phyloP scores from a whole-genome alignment of 1,139 yeast genomes.

The Sugiyamaella pinicola region DNA sequence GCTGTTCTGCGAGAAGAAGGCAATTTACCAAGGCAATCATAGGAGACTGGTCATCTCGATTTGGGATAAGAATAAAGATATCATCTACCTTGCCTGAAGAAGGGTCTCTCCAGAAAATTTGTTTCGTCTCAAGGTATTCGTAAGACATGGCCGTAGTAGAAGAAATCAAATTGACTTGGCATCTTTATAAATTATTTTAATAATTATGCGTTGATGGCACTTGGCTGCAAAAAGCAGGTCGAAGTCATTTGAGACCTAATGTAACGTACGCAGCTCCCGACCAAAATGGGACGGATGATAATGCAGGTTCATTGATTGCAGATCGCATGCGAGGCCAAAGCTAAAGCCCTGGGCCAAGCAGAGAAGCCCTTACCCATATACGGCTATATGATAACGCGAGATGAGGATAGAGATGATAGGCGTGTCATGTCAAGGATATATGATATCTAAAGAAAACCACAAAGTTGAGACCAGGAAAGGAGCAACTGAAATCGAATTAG shows the following conservation, averaged over 20 bases:
- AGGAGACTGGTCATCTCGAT: slow-evolving; percentile 87
- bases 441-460: not conserved
- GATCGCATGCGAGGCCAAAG: too few species aligned
- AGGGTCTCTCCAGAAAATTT: slow-evolving; percentile 22
- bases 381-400: too few species aligned
- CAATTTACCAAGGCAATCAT: slow-evolving; percentile 79
- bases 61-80: slow-evolving; percentile 66
- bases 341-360: too few species aligned
- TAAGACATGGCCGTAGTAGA: slow-evolving; percentile 16
- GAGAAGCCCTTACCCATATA: too few species aligned
- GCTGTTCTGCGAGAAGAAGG: slow-evolving; percentile 46
- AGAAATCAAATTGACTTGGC: not conserved
- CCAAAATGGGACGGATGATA: not conserved
- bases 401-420: not conserved
- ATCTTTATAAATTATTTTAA: too few species aligned
- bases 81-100: not conserved
- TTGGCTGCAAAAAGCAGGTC: too few species aligned
- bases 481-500: too few species aligned
- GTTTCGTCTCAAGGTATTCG: slow-evolving; percentile 33
- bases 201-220: too few species aligned
- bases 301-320: not conserved
- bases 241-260: too few species aligned
- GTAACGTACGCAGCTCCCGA: too few species aligned
- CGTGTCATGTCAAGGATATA: slow-evolving; percentile 12
- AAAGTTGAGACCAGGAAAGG: too few species aligned